Conservation (phyloP, 176 grass and related monocot genomes). For the Elymus sibiricus region DNA sequence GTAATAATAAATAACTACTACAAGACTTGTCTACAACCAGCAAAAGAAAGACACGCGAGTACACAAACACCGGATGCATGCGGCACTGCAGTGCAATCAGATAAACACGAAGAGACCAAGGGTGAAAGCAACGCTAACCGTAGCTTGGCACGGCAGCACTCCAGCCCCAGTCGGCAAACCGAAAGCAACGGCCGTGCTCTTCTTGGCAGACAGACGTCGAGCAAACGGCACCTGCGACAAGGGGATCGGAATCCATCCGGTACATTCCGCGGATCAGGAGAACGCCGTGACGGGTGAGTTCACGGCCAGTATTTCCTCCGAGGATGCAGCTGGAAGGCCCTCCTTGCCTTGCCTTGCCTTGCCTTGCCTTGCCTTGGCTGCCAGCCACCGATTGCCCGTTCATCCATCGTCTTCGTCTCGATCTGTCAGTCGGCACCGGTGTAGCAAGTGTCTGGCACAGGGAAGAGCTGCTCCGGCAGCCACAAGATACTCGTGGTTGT, state of each 20-base stretch:
- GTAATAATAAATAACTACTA: background rate
- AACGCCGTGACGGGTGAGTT: background rate
- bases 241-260: slow-evolving; percentile 13
- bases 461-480: background rate
- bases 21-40: background rate
- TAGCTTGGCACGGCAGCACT: slow-evolving; percentile 25
- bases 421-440: background rate
- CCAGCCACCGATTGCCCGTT: background rate
- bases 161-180: background rate
- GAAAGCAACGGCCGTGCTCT: slow-evolving; percentile 28
- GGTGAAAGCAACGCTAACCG: slow-evolving; percentile 6
- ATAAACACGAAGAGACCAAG: background rate
- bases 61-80: background rate
- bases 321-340: background rate
- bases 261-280: background rate
- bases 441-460: background rate
- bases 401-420: background rate
- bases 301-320: background rate
- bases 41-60: background rate
- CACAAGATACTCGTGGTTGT: background rate
- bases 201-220: background rate
- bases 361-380: background rate
- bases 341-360: background rate
- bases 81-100: background rate
- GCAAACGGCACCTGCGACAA: background rate